Evolutionary conservation across 2,329 filamentous ascomycete species (phyloP).

Genomic region (Aspergillus brunneoviolaceus): DNA sequence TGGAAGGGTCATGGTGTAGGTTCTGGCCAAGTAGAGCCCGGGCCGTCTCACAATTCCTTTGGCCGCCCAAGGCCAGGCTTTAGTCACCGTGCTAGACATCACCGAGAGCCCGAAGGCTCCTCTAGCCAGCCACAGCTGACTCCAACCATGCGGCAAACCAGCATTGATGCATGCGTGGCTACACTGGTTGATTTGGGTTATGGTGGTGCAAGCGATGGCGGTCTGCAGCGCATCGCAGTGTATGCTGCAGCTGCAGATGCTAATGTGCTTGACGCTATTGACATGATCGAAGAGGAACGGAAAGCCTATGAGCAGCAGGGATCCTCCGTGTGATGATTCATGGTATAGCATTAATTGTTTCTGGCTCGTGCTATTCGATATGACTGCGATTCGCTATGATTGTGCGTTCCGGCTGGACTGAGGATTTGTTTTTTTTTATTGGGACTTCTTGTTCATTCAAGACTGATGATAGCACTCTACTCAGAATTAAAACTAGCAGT

Average conservation of each 20-base stretch:
- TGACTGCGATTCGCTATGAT: not conserved
- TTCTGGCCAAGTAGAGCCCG: constrained; percentile 7
- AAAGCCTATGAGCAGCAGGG: constrained; percentile 39
- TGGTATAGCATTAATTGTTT: not conserved
- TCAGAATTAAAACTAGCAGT: not conserved
- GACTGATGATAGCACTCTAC: not conserved
- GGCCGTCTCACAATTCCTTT: not conserved
- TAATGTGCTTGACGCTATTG: constrained; percentile 47
- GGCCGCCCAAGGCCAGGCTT: not conserved
- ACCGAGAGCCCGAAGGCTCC: not conserved
- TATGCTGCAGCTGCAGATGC: constrained; percentile 48
- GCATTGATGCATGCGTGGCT: constrained; percentile 40
- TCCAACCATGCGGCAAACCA: constrained; percentile 1
- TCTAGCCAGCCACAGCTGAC: not conserved
- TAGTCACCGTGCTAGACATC: not conserved
- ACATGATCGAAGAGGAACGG: constrained; percentile 52
- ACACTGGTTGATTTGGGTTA: constrained; percentile 44
- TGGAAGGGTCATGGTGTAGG: constrained; percentile 4
- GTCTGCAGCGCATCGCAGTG: constrained; percentile 40
- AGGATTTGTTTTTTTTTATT: not conserved
- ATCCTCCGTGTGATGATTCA: constrained; percentile 11
- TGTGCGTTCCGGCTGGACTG: not conserved
- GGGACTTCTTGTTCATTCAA: not conserved
- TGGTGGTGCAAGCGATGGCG: constrained; percentile 35
- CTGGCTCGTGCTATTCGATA: constrained; percentile 1